Evolutionary conservation across 2,329 filamentous ascomycete genomes (phyloP).

Genomic region (Aspergillus costaricaensis): DNA sequence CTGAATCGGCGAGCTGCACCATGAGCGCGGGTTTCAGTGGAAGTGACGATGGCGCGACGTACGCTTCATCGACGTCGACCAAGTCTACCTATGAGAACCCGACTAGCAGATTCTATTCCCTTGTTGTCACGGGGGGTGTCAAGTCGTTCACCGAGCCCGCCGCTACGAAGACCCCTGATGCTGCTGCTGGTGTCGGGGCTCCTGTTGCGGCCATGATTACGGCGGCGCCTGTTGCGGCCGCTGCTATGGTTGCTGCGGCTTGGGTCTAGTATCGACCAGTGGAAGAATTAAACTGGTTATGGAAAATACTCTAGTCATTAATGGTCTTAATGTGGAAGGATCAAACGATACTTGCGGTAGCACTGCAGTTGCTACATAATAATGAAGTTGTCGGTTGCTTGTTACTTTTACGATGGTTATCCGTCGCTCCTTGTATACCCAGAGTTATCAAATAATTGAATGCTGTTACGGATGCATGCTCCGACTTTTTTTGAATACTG

Average conservation of each 20-base stretch:
- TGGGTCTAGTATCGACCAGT: neutral
- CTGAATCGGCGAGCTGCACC: constrained; percentile 22
- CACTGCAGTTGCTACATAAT: too few species aligned
- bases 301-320: neutral
- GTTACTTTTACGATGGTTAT: too few species aligned
- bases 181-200: constrained; percentile 15
- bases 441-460: too few species aligned
- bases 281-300: neutral
- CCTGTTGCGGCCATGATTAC: constrained; percentile 23
- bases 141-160: constrained; percentile 20
- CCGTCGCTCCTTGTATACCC: too few species aligned
- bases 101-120: constrained; percentile 4
- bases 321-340: too few species aligned
- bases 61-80: neutral
- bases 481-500: too few species aligned
- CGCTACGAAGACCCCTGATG: constrained; percentile 23
- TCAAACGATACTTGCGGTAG: too few species aligned
- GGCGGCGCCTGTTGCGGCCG: constrained; percentile 27
- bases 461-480: too few species aligned
- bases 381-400: too few species aligned
- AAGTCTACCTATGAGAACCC: neutral
- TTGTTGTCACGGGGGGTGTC: constrained; percentile 26
- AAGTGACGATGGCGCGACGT: neutral
- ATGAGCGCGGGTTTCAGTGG: constrained; percentile 20
- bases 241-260: constrained; percentile 21